Base-by-base conservation (phyloP, 2,329 filamentous ascomycete species). In the Colletotrichum falcatum region DNA sequence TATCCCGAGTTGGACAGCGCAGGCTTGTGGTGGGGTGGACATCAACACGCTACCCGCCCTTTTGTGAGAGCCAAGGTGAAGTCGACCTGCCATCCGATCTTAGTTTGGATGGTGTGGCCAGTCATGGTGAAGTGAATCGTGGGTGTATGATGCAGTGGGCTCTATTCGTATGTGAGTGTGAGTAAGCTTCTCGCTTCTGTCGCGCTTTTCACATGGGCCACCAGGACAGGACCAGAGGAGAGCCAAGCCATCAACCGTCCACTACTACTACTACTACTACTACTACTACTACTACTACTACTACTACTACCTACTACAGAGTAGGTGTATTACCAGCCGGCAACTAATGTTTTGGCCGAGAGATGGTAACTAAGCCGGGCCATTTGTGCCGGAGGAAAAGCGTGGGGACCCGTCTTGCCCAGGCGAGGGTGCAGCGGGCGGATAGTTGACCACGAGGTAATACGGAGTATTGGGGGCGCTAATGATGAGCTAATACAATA, bases 81-180 rank as follows among this genome's bases (percentile, higher is more conserved):
- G 11, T 48, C 14, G 20, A 26, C 49, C 66, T 70, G 66, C 30
- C 66, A 66, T 70, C 62, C 37, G 66, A 70, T 61, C 66, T 66
- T 49, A 70, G 26, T 61, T 61, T 39, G 51, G 66, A 70, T 42
- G 62, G 46, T 37, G 54, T 65, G 55, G 26, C 65, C 35, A 59
- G 35, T 59, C 23, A 33, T 37, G 37, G 37, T 48, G 44, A 8
- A 8, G 23, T 16, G 23, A n/a, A n/a, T n/a, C n/a, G n/a, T n/a
- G n/a, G n/a, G n/a, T n/a, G 23, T 18, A n/a, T 44, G 14, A 14
- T 16, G 14, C 44, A 48, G 44, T 23, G n/a, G 20, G 39, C 39
- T 59, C 39, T 23, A n/a, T n/a, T n/a, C n/a, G n/a, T n/a, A 33
- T 44, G 54, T 33, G 30, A 33, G 4, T 60, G 46, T 60, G 46